Evolutionary conservation across 345 rosid species (phyloP).

Genomic region (Corymbia maculata): DNA sequence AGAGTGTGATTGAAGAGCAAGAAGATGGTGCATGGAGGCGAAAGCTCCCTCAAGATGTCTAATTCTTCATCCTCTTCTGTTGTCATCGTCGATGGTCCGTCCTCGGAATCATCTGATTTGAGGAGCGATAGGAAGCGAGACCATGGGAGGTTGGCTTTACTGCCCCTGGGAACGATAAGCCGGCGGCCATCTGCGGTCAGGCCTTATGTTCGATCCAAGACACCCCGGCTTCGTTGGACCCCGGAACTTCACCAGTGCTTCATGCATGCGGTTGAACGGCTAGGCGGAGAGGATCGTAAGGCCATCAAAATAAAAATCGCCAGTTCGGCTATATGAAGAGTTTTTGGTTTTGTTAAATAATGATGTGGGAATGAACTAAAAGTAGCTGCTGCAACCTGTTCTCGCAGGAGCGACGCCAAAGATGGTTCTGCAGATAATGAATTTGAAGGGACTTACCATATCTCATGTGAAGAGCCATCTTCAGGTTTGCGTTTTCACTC

Average conservation of each 20-base stretch:
- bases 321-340: neutral
- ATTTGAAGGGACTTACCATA: slow-evolving; percentile 54
- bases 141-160: neutral
- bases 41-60: neutral
- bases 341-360: neutral
- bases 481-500: slow-evolving; percentile 31
- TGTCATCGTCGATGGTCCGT: neutral
- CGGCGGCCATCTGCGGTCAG: slow-evolving; percentile 7
- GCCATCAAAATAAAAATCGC: neutral
- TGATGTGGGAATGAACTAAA: neutral
- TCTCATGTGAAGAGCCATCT: slow-evolving; percentile 82
- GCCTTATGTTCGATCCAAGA: slow-evolving; percentile 43
- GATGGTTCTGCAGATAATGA: slow-evolving; percentile 54
- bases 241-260: slow-evolving; percentile 49
- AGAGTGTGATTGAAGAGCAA: neutral
- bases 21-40: neutral
- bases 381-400: neutral
- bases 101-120: neutral
- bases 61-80: neutral
- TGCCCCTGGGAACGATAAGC: neutral
- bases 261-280: slow-evolving; percentile 49
- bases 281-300: slow-evolving; percentile 70
- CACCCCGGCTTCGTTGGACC: slow-evolving; percentile 65
- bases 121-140: neutral
- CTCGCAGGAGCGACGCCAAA: slow-evolving; percentile 61